These are phyloP conservation scores for Fraxinus ornus DNA, from an alignment of 305 asterid genomes.

Conservation along the genomic window DNA sequence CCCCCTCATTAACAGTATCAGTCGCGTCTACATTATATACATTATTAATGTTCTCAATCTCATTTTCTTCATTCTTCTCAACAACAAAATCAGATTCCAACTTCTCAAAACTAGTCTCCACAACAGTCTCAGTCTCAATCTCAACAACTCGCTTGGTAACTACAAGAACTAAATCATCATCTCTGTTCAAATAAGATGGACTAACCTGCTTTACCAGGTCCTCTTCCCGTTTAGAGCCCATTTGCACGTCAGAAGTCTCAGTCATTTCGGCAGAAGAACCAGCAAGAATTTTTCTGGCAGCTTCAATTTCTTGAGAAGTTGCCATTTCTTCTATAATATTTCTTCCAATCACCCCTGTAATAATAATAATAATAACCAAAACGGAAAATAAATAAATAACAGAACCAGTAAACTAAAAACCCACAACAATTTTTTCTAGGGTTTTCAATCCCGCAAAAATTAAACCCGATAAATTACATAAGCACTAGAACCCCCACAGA, in stretches of 20 bases:
- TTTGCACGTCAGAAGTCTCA: too few species aligned
- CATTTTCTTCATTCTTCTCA: not conserved
- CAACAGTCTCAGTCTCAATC: too few species aligned
- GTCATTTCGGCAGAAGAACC: not conserved
- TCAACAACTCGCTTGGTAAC: too few species aligned
- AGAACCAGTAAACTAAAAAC: not conserved
- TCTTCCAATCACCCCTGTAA: conserved; percentile 1
- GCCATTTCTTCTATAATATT: conserved; percentile 23
- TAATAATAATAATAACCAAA: not conserved
- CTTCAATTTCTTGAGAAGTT: conserved; percentile 16
- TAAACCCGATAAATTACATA: not conserved
- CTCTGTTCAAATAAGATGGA: too few species aligned
- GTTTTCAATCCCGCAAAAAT: not conserved
- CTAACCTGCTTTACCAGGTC: too few species aligned
- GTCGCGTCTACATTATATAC: not conserved
- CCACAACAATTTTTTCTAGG: conserved; percentile 7
- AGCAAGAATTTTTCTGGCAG: conserved; percentile 7
- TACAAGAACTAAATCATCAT: too few species aligned
- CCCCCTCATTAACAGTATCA: not conserved
- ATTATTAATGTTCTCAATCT: not conserved
- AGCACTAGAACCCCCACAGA: not conserved
- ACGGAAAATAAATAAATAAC: conserved; percentile 19
- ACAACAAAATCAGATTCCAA: not conserved
- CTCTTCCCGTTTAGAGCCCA: too few species aligned
- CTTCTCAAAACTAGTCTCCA: too few species aligned